Evolutionary conservation across 306 rosid genomes (phyloP).

Genomic region (Cucurbita ficifolia): DNA sequence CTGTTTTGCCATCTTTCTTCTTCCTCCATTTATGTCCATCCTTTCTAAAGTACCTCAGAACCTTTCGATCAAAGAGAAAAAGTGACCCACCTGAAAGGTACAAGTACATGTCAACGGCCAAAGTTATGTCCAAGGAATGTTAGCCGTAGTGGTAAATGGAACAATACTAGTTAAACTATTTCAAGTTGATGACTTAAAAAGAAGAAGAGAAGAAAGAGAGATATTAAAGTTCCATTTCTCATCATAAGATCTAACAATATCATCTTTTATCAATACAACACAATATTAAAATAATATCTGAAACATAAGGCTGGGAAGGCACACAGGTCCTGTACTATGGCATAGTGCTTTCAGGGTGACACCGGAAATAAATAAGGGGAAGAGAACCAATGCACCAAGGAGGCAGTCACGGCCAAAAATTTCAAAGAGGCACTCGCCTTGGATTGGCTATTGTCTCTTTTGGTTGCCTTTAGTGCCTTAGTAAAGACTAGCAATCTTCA

Average conservation of each 20-base stretch:
- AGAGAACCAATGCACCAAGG: not conserved
- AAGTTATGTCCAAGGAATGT: not conserved
- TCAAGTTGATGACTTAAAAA: not conserved
- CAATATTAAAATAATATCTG: not conserved
- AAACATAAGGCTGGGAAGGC: not conserved
- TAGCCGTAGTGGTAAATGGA: not conserved
- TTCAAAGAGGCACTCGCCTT: not conserved
- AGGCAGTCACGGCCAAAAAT: not conserved
- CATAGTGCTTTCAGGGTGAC: not conserved
- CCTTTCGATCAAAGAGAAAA: constrained; percentile 77
- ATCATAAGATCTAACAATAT: not conserved
- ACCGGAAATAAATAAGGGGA: not conserved
- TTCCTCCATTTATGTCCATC: constrained; percentile 94
- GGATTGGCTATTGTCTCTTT: not conserved
- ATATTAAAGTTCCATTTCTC: not conserved
- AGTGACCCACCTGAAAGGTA: constrained; percentile 68
- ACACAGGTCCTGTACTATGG: not conserved
- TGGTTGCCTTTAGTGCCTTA: not conserved
- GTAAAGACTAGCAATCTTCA: not conserved
- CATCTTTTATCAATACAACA: not conserved
- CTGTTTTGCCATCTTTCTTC: constrained; percentile 84
- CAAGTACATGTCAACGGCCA: not conserved
- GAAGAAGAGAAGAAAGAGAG: not conserved
- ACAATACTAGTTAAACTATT: not conserved
- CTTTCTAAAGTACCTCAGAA: constrained; percentile 82